Conservation (phyloP, 805 yeast genomes). For the Clavispora santaluciae region DNA sequence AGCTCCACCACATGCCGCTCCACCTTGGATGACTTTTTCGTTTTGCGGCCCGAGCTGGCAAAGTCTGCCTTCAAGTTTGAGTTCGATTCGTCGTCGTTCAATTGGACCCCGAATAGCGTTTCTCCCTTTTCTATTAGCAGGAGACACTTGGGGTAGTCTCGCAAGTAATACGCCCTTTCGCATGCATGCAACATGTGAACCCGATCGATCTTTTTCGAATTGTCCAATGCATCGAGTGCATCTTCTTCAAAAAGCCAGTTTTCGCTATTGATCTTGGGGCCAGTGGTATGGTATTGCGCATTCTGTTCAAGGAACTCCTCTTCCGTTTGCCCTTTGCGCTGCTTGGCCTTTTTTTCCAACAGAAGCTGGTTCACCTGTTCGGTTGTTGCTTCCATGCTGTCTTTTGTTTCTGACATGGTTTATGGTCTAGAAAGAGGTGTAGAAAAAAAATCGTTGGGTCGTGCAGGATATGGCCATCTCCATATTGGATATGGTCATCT, state of each 20-base stretch:
- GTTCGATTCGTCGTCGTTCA: conserved; percentile 19
- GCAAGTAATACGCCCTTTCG: conserved; percentile 56
- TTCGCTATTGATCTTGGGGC: conserved; percentile 52
- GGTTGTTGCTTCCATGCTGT: neutral
- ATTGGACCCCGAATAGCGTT: conserved; percentile 22
- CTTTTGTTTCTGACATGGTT: neutral
- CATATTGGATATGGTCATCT: no score
- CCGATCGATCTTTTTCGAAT: conserved; percentile 47
- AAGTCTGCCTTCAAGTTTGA: conserved; percentile 15
- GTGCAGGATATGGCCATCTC: neutral
- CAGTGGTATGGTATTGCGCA: conserved; percentile 43
- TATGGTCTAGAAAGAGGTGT: neutral
- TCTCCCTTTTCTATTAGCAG: conserved; percentile 38
- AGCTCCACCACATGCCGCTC: conserved; percentile 51
- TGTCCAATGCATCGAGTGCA: conserved; percentile 23
- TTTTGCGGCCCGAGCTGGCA: conserved; percentile 21
- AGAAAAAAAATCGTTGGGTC: neutral
- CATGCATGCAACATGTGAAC: conserved; percentile 53
- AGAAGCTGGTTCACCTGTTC: neutral
- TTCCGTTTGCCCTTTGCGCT: conserved; percentile 65
- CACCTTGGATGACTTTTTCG: conserved; percentile 30
- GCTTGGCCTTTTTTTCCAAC: conserved; percentile 12
- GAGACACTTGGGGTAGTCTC: conserved; percentile 49
- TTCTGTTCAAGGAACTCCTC: conserved; percentile 57
- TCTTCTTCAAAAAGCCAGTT: conserved; percentile 36